A percentile compares a stretch with the other conserved stretches of the same genome.
phyloP scores from a whole-genome alignment of 345 rosid species.

The Citrus reticulata region DNA sequence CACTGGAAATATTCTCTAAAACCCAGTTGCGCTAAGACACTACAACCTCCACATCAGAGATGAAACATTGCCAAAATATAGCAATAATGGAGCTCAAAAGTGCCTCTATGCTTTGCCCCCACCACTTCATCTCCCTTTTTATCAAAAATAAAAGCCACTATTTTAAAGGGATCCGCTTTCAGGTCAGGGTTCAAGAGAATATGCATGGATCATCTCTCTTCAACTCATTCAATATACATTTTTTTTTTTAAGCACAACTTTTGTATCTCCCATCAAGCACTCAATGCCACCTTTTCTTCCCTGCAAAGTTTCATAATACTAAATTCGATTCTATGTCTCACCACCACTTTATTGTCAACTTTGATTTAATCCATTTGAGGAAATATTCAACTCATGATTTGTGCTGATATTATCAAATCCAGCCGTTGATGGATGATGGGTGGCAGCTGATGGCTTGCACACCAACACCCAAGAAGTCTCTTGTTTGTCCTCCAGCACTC shows the following conservation, averaged over 20 bases:
- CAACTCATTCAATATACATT: not conserved
- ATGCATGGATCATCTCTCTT: slow-evolving; percentile 38
- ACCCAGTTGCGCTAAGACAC: slow-evolving; percentile 17
- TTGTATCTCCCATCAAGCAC: slow-evolving; percentile 26
- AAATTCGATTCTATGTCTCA: slow-evolving; percentile 2
- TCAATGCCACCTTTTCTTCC: slow-evolving; percentile 26
- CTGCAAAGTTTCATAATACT: slow-evolving; percentile 30
- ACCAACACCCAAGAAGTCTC: slow-evolving; percentile 93
- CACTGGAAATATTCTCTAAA: slow-evolving; percentile 4
- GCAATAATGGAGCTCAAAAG: slow-evolving; percentile 56
- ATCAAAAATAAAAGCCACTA: slow-evolving; percentile 27
- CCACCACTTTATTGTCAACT: slow-evolving; percentile 12
- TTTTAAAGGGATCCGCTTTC: slow-evolving; percentile 30
- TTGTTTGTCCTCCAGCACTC: slow-evolving; percentile 63
- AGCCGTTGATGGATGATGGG: slow-evolving; percentile 63
- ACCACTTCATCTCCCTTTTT: slow-evolving; percentile 22
- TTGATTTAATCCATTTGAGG: slow-evolving; percentile 13
- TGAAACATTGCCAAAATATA: not conserved
- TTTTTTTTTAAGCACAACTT: slow-evolving; percentile 5
- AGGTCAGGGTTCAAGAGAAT: slow-evolving; percentile 31
- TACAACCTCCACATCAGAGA: slow-evolving; percentile 27
- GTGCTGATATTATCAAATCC: slow-evolving; percentile 44
- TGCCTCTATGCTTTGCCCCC: slow-evolving; percentile 31
- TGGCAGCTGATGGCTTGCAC: slow-evolving; percentile 47
- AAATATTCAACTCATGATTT: slow-evolving; percentile 1